Evolutionary conservation across 495 filamentous ascomycete species (phyloP), one percentile per base, ranked within the genome.

Genomic region (Penicillium roqueforti): DNA sequence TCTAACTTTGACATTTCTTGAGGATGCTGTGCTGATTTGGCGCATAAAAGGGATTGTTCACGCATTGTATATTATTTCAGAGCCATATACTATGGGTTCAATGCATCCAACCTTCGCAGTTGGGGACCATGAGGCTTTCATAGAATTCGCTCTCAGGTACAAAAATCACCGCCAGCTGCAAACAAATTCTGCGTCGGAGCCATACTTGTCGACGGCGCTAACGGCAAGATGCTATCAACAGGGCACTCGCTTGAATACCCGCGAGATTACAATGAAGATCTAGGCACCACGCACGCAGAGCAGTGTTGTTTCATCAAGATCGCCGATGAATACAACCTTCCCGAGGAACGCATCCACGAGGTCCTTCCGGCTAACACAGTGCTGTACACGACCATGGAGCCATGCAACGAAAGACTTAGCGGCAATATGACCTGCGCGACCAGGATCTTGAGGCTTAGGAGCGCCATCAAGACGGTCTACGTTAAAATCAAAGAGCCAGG

Each of bases 271-370:
- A 63, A 63, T 0, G 68, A 63, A 45, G 72, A 76, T 53, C 70
- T 66, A 14, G 74, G 65, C 11, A 69, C 58, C 20, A 76, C 67
- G 11, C 72, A 76, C 45, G 71, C 73, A 13, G 74, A 76, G 53
- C 73, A 77, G 38, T 76, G 71, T 66, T 78, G 70, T 61, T 71
- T 77, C 59, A 73, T 76, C 59, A 77, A 78, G 56, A 62, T 76
- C 31, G 68, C 73, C 18, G 63, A 76, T 9, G 43, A 62, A 49
- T 55, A 77, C 44, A 59, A 61, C 25, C 29, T 79, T 14, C 62
- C 67, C 1, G 75, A 76, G 47, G 65, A 68, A 19, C 58, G 65
- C 7, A 62, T 80, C 4, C 61, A 58, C 16, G 54, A 70, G 23
- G 68, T 76, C 7, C 59, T 79, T 5, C 70, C 71, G 11, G 23